Base-by-base conservation (phyloP, 495 filamentous ascomycete genomes). In the Oidiodendron maius region DNA sequence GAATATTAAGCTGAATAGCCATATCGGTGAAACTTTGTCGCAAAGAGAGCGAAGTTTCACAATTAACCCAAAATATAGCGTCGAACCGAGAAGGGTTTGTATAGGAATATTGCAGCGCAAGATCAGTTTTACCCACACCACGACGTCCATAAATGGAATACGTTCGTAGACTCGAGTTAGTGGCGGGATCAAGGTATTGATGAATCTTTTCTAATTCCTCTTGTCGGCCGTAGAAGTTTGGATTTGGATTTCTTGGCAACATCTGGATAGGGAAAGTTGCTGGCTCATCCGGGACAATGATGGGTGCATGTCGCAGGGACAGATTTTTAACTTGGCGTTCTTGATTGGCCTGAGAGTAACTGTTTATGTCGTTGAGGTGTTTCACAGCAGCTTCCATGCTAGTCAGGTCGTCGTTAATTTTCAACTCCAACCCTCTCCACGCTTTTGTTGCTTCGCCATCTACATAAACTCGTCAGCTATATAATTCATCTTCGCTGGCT, bases 11-110 rank as follows among this genome's bases (percentile, higher is more conserved):
- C 9, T 17, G 16, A 12, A 56, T 43, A 4, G 60, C 57, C 4
- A 62, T 51, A 26, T 62, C 48, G 0, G 54, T 57, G 30, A 60
- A 62, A 30, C 60, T 62, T 36, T 62, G 60, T 0, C 50, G 45
- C 18, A 62, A 36, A 1, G 51, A 48, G 1, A 56, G 43, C 0
- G 40, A 34, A 13, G 48, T 62, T 20, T 62, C 57, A 5, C 53
- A 45, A 15, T 47, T 17, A 16, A 60, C 30, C 57, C 57, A 60
- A 40, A 60, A 53, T 15, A 57, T 51, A 6, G 50, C 57, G 25
- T 60, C 54, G 26, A 43, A 55, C 8, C 22, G 8, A 18, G 12
- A 34, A 12, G 49, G 26, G 18, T 50, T 50, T 20, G 36, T 55
- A 37, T 50, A 15, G 5, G 41, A 37, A 38, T 30, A 55, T 22